phyloP scores from a whole-genome alignment of 176 grass and related monocot species.

The Raddia guianensis region DNA sequence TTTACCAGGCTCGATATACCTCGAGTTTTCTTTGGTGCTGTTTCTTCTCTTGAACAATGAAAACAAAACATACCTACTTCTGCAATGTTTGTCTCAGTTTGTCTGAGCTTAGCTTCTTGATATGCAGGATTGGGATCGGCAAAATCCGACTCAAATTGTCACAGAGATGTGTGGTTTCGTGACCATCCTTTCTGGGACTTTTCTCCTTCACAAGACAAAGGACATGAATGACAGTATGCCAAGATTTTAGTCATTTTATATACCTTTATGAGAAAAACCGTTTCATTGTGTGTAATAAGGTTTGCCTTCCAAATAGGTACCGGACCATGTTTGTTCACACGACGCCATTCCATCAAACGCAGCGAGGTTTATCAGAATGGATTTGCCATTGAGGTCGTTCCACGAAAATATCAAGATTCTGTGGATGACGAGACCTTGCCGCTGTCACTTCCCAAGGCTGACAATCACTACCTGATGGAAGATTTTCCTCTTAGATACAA shows the following conservation, averaged over 20 bases:
- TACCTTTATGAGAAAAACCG: neutral
- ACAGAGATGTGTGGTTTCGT: slow-evolving; percentile 80
- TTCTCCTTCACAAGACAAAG: slow-evolving; percentile 84
- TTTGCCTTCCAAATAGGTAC: slow-evolving; percentile 45
- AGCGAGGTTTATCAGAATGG: slow-evolving; percentile 26
- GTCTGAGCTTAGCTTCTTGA: slow-evolving; percentile 24
- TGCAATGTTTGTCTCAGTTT: neutral
- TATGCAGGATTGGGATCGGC: slow-evolving; percentile 78
- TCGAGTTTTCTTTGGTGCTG: slow-evolving; percentile 5
- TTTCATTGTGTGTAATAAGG: slow-evolving; percentile 20
- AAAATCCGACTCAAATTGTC: slow-evolving; percentile 80
- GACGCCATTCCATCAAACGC: neutral
- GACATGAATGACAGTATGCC: slow-evolving; percentile 69
- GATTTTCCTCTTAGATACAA: slow-evolving; percentile 57
- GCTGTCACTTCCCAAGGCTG: slow-evolving; percentile 50
- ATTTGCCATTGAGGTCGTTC: slow-evolving; percentile 53
- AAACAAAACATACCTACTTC: neutral
- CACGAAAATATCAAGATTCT: slow-evolving; percentile 54
- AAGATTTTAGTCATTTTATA: slow-evolving; percentile 3
- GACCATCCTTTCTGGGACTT: slow-evolving; percentile 84
- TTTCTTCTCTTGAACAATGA: neutral
- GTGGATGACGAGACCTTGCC: slow-evolving; percentile 48
- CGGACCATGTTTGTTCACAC: slow-evolving; percentile 37
- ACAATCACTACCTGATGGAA: slow-evolving; percentile 45
- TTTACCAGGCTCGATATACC: neutral